These are phyloP conservation scores for Wickerhamomyces chaumierensis DNA, from an alignment of 805 yeast genomes.

Conservation along the genomic window DNA sequence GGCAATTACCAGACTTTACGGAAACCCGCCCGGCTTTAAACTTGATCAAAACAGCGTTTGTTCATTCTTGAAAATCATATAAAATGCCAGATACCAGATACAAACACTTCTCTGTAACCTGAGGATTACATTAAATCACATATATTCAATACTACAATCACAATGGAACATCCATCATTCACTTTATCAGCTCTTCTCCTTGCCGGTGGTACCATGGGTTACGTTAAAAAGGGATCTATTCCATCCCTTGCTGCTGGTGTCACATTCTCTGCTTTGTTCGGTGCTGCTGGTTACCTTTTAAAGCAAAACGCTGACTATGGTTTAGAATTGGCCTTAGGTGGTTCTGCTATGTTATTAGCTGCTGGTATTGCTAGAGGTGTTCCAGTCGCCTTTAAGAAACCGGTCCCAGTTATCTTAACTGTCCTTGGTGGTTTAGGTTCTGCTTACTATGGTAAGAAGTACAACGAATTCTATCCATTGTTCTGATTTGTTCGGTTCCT, in stretches of 20 bases:
- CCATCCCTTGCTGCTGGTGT: conserved; percentile 78
- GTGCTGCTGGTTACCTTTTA: conserved; percentile 66
- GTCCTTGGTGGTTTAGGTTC: conserved; percentile 54
- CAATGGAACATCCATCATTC: conserved; percentile 65
- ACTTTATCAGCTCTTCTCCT: conserved; percentile 61
- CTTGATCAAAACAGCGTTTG: no score
- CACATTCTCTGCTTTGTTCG: conserved; percentile 45
- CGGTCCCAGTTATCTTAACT: conserved; percentile 61
- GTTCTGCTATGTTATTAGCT: conserved; percentile 51
- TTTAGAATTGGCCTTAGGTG: conserved; percentile 65
- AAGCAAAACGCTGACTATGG: conserved; percentile 70
- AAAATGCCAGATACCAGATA: no score
- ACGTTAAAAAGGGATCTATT: conserved; percentile 39
- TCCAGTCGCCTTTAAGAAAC: conserved; percentile 49
- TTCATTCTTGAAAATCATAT: no score
- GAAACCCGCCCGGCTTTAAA: no score
- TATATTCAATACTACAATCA: neutral
- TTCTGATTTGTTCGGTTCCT: conserved; percentile 2
- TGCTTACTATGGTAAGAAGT: conserved; percentile 63
- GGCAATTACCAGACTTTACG: no score
- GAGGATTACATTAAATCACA: no score
- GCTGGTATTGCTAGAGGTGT: conserved; percentile 69
- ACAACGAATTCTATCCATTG: conserved; percentile 52
- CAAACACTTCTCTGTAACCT: no score
- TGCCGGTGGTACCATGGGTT: conserved; percentile 65